Conservation (phyloP, 345 rosid species). For the Excoecaria agallocha region DNA sequence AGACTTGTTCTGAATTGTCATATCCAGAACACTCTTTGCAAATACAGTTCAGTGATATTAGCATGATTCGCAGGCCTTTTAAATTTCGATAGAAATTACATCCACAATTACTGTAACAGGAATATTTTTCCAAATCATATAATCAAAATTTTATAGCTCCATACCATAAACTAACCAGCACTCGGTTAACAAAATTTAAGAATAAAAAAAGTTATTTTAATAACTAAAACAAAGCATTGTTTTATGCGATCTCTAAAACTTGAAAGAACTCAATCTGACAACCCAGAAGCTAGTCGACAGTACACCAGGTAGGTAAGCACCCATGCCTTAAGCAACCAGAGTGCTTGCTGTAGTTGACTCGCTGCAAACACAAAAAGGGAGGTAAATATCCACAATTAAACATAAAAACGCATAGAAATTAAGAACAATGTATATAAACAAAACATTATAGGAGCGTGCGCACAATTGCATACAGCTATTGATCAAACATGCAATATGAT, state of each 20-base stretch:
- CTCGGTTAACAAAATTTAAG: not conserved
- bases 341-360: constrained; percentile 14
- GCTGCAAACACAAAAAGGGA: not conserved
- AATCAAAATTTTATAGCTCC: constrained; percentile 5
- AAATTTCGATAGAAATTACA: not conserved
- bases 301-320: not conserved
- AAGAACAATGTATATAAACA: not conserved
- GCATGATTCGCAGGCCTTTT: too few species aligned
- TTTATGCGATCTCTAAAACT: not conserved
- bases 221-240: not conserved
- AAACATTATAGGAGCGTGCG: not conserved
- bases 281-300: not conserved
- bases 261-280: not conserved
- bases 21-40: too few species aligned
- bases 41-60: too few species aligned
- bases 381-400: not conserved
- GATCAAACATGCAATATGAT: not conserved
- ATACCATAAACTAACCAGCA: not conserved
- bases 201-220: not conserved
- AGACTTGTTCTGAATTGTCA: too few species aligned
- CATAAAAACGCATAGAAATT: not conserved
- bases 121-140: not conserved
- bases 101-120: not conserved
- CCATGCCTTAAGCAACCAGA: constrained; percentile 5
- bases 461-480: not conserved